Conservation (phyloP, 768 basidiomycete genomes). For the Amanita exitialis region DNA sequence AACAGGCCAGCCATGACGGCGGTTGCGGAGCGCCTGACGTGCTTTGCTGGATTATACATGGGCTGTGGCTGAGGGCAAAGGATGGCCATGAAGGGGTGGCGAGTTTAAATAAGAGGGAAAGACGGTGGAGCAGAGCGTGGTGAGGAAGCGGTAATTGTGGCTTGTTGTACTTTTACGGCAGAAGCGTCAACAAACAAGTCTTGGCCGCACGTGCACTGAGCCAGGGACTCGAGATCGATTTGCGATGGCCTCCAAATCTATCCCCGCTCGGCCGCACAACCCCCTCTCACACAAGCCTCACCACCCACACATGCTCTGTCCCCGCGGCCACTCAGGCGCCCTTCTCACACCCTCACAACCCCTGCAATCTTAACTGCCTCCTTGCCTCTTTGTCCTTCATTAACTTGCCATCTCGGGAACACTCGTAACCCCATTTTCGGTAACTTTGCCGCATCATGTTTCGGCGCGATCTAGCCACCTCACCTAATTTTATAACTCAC, state of each 20-base stretch:
- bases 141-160: slow-evolving; percentile 35
- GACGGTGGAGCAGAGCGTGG: slow-evolving; percentile 40
- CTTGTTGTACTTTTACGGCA: slow-evolving; percentile 41
- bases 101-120: slow-evolving; percentile 24
- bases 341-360: slow-evolving; percentile 1
- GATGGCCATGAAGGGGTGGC: slow-evolving; percentile 22
- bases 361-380: background rate
- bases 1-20: slow-evolving; percentile 67
- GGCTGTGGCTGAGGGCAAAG: slow-evolving; percentile 16
- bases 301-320: slow-evolving; percentile 6
- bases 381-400: background rate
- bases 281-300: background rate
- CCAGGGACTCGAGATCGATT: slow-evolving; percentile 19
- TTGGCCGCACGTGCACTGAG: slow-evolving; percentile 32
- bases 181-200: slow-evolving; percentile 41
- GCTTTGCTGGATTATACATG: slow-evolving; percentile 27
- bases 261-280: slow-evolving; percentile 18
- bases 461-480: background rate
- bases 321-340: background rate
- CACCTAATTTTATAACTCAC: background rate
- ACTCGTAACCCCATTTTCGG: background rate
- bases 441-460: slow-evolving; percentile 2
- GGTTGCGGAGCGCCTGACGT: slow-evolving; percentile 56
- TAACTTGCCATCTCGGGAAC: background rate
- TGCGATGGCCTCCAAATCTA: slow-evolving; percentile 25